A percentile compares a stretch with the other conserved stretches of the same genome.
Evolutionary conservation across 345 rosid genomes (phyloP).

Genomic region (Eucalyptus regnans): DNA sequence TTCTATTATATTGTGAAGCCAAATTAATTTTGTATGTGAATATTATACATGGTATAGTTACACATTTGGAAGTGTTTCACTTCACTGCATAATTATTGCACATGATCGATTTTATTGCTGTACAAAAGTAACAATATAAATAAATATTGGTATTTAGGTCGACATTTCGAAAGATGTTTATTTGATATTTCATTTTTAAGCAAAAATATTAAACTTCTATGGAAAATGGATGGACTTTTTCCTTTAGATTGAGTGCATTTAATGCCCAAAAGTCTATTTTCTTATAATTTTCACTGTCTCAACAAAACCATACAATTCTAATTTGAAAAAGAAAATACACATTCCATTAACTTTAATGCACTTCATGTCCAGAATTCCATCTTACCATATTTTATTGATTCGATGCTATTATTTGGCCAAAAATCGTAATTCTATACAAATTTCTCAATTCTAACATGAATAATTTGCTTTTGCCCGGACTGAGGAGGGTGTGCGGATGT

Average conservation of each 20-base stretch:
- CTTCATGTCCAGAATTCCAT: background rate
- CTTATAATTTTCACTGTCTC: background rate
- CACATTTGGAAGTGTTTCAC: background rate
- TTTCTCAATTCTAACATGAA: background rate
- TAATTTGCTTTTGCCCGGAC: background rate
- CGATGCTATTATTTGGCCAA: background rate
- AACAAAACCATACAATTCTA: background rate
- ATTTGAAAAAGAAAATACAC: background rate
- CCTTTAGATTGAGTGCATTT: background rate
- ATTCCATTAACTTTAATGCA: background rate
- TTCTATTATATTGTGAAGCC: background rate
- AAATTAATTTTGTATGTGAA: background rate
- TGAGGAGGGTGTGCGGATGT: accelerated
- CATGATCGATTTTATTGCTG: background rate
- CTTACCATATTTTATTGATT: background rate
- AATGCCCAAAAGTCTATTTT: background rate
- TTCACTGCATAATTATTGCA: background rate
- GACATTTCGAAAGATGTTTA: background rate
- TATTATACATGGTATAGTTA: background rate
- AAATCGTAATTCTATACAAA: background rate
- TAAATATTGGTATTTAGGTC: background rate
- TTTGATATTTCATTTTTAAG: background rate
- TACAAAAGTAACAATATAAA: background rate
- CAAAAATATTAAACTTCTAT: background rate
- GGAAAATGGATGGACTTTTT: background rate